Base-by-base conservation (phyloP, 225 moss, liverwort and hornwort species). In the Bryum argenteum region DNA sequence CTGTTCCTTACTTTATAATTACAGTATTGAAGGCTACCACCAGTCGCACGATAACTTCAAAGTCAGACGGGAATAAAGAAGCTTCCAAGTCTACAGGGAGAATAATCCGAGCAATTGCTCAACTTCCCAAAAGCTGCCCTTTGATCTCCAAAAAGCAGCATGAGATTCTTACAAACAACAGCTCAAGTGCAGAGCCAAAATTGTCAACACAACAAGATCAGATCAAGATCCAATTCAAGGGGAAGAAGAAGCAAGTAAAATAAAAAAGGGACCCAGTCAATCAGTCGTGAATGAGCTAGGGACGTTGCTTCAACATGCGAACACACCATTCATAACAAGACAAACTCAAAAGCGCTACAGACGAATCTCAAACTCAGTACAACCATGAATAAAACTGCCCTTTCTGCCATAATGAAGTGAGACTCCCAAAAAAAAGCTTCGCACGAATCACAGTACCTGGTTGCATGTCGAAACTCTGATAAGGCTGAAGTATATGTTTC, bases 381-480 rank as follows among this genome's bases (percentile, higher is more conserved):
- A 33, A 33, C 33, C 57, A 58, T 5, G 21, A 74, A 44, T 15
- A 67, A 41, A 21, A 23, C 48, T 66, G 22, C 33, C 33, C 33
- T 38, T 66, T 65, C 22, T 9, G 45, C 63, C 10, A 22, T 45
- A 15, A 64, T 45, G 24, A 61, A 33, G 41, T 17, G 60, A 9
- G 52, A 16, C 17, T 39, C 48, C 52, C 51, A 62, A 18, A 5
- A 41, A 33, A 33, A 33, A 33, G 33, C 33, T 4, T 33, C 7
- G 33, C 51, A 63, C 18, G 48, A 67, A 28, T 51, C 16, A 33
- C 33, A 33, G 69, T 58, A 57, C 33, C 42, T 19, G 58, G 5
- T 66, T 52, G 61, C 75, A 61, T 52, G 68, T 61, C 70, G 41
- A 69, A 73, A 62, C 65, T 61, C 57, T 52, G 74, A 21, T 57